Conservation (phyloP, 192 early-diverging fungal genomes). For the Phycomyces nitens region DNA sequence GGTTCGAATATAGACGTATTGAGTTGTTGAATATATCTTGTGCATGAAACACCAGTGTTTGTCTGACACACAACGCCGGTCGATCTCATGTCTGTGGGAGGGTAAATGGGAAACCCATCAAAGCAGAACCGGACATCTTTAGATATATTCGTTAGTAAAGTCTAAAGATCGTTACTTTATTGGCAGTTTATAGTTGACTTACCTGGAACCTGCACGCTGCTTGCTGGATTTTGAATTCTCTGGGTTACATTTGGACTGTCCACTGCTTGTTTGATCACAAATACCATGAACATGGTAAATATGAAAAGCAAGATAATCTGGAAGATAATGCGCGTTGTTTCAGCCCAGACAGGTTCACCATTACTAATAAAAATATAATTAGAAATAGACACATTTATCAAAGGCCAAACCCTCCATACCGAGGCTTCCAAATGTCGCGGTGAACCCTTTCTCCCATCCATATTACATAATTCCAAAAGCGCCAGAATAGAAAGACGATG, state of each 20-base stretch:
- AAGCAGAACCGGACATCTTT: slow-evolving; percentile 37
- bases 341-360: slow-evolving; percentile 38
- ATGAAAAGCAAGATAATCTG: slow-evolving; percentile 33
- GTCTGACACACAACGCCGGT: slow-evolving; percentile 30
- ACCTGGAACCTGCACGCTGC: slow-evolving; percentile 25
- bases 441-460: slow-evolving; percentile 29
- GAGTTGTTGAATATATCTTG: slow-evolving; percentile 14
- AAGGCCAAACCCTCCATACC: neutral
- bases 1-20: slow-evolving; percentile 27
- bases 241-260: slow-evolving; percentile 32
- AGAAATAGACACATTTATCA: neutral
- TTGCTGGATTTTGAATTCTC: slow-evolving; percentile 22
- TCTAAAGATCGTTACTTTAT: neutral
- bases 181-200: neutral
- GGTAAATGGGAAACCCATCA: slow-evolving; percentile 21
- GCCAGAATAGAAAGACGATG: slow-evolving; percentile 27
- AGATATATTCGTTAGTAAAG: neutral
- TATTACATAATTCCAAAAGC: slow-evolving; percentile 24
- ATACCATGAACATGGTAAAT: slow-evolving; percentile 27
- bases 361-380: slow-evolving; percentile 3
- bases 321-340: slow-evolving; percentile 31
- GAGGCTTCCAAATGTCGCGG: slow-evolving; percentile 34
- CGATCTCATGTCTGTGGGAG: neutral
- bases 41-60: slow-evolving; percentile 25
- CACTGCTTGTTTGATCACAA: slow-evolving; percentile 31